Conservation (phyloP, 306 rosid species). For the Rosa rugosa region DNA sequence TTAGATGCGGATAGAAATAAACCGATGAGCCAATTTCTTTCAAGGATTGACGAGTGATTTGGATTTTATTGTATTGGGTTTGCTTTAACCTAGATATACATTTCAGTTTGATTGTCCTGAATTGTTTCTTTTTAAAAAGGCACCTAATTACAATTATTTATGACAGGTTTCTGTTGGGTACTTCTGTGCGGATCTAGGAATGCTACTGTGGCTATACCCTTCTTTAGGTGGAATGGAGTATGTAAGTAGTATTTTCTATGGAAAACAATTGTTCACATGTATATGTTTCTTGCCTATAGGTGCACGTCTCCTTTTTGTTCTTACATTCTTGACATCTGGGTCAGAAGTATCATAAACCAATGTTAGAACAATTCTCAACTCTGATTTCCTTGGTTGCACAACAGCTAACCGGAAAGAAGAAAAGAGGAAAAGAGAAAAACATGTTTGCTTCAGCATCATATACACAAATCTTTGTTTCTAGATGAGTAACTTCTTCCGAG, state of each 20-base stretch:
- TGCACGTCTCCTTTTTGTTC: not conserved
- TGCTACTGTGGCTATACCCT: conserved; percentile 52
- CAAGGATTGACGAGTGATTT: not conserved
- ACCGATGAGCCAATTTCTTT: not conserved
- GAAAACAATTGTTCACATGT: not conserved
- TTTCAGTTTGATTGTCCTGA: not conserved
- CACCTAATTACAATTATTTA: conserved; percentile 2
- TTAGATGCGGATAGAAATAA: not conserved
- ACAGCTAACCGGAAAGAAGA: not conserved
- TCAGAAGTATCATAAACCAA: conserved; percentile 4
- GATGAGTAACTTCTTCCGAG: not conserved
- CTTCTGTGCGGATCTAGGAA: conserved; percentile 45
- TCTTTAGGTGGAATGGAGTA: conserved; percentile 55
- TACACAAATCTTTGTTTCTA: not conserved
- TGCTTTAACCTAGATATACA: not conserved
- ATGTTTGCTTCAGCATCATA: not conserved
- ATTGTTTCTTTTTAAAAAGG: not conserved
- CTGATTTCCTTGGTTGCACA: not conserved
- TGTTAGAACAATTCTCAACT: not conserved
- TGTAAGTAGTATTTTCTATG: conserved; percentile 38
- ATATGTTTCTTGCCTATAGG: not conserved
- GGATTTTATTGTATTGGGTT: not conserved
- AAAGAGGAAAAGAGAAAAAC: not conserved
- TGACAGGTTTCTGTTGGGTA: conserved; percentile 52
- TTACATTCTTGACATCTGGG: conserved; percentile 6